These are phyloP conservation scores for Piloderma croceum DNA, from an alignment of 768 basidiomycete genomes.

Conservation along the genomic window DNA sequence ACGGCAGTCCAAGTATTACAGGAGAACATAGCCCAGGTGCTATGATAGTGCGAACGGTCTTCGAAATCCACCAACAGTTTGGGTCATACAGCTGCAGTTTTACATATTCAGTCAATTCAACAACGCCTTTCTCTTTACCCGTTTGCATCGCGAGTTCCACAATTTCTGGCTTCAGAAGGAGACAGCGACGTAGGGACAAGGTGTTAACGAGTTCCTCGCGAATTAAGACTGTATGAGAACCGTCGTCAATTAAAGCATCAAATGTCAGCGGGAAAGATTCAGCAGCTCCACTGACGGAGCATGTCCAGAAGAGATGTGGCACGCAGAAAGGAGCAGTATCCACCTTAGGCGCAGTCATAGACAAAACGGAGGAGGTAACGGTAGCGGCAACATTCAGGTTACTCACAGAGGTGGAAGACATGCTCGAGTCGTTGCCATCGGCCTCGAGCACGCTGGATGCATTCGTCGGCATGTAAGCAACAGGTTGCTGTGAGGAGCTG, in stretches of 20 bases:
- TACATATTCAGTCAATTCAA: slow-evolving; percentile 4
- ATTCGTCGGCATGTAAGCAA: too few relatives aligned
- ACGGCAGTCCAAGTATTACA: slow-evolving; percentile 4
- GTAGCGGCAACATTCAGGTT: too few relatives aligned
- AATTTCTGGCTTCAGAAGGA: slow-evolving; percentile 1
- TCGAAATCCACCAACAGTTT: background rate
- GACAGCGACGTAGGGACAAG: background rate
- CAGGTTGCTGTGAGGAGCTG: too few relatives aligned
- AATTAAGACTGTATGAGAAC: slow-evolving; percentile 3
- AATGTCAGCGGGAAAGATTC: background rate
- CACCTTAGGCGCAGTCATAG: too few relatives aligned
- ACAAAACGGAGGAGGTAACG: too few relatives aligned
- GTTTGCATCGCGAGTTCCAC: slow-evolving; percentile 7
- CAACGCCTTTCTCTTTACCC: background rate
- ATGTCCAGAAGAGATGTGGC: slow-evolving; percentile 4
- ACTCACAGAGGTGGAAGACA: too few relatives aligned
- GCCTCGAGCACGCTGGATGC: too few relatives aligned
- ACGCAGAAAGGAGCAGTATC: too few relatives aligned
- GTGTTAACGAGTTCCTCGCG: background rate
- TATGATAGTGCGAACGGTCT: background rate
- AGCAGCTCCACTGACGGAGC: background rate
- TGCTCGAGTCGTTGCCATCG: too few relatives aligned
- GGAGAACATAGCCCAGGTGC: slow-evolving; percentile 1
- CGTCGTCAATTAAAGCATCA: background rate
- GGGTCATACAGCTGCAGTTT: background rate